Conservation (phyloP, 371 early-diverging fungal genomes). For the Apophysomyces elegans region DNA sequence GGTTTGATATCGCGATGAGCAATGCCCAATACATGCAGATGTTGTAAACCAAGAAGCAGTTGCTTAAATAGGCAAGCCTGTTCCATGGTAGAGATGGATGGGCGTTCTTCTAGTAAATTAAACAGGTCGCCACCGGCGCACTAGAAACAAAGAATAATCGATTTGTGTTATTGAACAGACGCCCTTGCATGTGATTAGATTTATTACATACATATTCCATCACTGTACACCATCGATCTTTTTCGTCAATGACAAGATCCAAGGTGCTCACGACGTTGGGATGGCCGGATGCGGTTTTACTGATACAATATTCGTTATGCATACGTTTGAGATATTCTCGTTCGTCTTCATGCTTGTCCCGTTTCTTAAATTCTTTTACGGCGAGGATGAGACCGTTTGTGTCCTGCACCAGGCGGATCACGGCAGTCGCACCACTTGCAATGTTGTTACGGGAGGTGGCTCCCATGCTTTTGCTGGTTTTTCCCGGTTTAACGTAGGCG, state of each 20-base stretch:
- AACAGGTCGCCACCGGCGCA: conserved; percentile 71
- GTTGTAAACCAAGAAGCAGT: conserved; percentile 92
- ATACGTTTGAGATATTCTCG: conserved; percentile 71
- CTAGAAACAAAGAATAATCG: conserved; percentile 22
- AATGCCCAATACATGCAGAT: conserved; percentile 94
- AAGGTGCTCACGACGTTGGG: conserved; percentile 71
- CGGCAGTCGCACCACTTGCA: conserved; percentile 55
- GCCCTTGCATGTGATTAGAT: background rate
- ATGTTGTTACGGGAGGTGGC: conserved; percentile 43
- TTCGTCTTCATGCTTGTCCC: conserved; percentile 58
- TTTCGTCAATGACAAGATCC: conserved; percentile 70
- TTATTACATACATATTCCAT: conserved; percentile 65
- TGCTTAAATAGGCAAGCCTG: conserved; percentile 77
- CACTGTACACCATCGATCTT: conserved; percentile 65
- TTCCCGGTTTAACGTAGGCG: conserved; percentile 35
- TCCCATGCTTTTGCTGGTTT: conserved; percentile 30
- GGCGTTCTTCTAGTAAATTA: conserved; percentile 49
- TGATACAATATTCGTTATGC: conserved; percentile 78
- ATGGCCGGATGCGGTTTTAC: conserved; percentile 63
- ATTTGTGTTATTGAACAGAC: background rate
- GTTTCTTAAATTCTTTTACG: conserved; percentile 70
- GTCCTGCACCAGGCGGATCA: conserved; percentile 44
- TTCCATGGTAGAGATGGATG: conserved; percentile 46
- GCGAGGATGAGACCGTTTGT: conserved; percentile 37
- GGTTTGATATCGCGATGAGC: conserved; percentile 87